phyloP scores from a whole-genome alignment of 2,329 filamentous ascomycete genomes.

The Diaporthe capsici region DNA sequence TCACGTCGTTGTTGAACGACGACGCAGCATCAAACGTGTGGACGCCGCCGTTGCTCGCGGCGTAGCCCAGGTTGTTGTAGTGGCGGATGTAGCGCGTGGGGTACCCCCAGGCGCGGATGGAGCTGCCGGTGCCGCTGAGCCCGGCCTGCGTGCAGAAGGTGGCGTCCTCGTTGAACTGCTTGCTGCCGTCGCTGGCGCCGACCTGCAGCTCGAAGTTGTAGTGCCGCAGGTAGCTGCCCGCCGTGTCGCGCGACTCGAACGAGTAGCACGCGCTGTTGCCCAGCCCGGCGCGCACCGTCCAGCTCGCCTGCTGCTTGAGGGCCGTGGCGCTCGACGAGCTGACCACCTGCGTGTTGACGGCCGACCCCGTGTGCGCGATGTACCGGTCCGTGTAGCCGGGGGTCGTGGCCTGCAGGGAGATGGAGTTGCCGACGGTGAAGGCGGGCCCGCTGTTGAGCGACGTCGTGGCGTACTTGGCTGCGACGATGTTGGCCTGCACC shows the following conservation, averaged over 20 bases:
- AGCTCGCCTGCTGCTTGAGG: constrained; percentile 67
- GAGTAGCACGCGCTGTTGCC: constrained; percentile 70
- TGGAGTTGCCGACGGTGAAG: constrained; percentile 62
- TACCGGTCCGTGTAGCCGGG: constrained; percentile 67
- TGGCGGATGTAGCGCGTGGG: constrained; percentile 72
- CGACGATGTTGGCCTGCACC: constrained; percentile 73
- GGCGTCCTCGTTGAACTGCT: constrained; percentile 72
- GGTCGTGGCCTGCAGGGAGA: constrained; percentile 67
- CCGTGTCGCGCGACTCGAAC: constrained; percentile 71
- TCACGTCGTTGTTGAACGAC: constrained; percentile 69
- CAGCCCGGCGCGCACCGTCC: constrained; percentile 68
- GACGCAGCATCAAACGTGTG: constrained; percentile 64
- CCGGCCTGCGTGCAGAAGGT: constrained; percentile 72
- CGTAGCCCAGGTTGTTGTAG: constrained; percentile 57
- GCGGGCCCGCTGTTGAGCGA: constrained; percentile 63
- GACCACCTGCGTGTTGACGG: constrained; percentile 69
- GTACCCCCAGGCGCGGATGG: constrained; percentile 71
- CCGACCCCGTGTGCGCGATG: constrained; percentile 64
- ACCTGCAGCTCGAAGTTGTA: constrained; percentile 65
- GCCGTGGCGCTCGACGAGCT: constrained; percentile 62
- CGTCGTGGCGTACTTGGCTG: constrained; percentile 66
- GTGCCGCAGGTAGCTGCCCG: constrained; percentile 73
- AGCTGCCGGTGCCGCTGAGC: constrained; percentile 64
- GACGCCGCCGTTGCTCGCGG: constrained; percentile 69
- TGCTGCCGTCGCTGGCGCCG: constrained; percentile 65